Evolutionary conservation across 768 basidiomycete species (phyloP).

Genomic region (Chalciporus piperatus): DNA sequence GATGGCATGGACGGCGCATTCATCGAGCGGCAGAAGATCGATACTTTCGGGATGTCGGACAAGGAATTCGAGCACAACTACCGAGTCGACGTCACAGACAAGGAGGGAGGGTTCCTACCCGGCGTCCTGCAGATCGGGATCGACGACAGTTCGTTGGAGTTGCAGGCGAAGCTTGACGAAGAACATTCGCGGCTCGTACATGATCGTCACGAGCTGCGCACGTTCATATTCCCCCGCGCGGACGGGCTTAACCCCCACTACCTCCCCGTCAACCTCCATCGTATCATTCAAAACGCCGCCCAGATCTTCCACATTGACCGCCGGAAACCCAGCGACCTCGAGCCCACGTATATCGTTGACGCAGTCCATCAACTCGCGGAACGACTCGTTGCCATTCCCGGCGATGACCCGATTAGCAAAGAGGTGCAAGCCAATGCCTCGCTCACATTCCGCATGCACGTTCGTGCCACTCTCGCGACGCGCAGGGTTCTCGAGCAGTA

Average conservation of each 20-base stretch:
- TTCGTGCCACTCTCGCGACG: slow-evolving; percentile 84
- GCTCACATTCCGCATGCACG: slow-evolving; percentile 88
- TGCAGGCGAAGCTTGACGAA: slow-evolving; percentile 83
- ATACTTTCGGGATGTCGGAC: slow-evolving; percentile 81
- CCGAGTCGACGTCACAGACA: slow-evolving; percentile 92
- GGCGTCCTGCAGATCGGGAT: slow-evolving; percentile 85
- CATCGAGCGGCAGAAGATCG: slow-evolving; percentile 93
- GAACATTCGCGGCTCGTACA: slow-evolving; percentile 62
- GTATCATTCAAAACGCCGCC: slow-evolving; percentile 91
- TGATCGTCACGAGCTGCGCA: slow-evolving; percentile 78
- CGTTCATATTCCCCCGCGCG: slow-evolving; percentile 77
- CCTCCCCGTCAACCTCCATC: slow-evolving; percentile 92
- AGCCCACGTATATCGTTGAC: slow-evolving; percentile 83
- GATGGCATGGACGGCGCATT: slow-evolving; percentile 99
- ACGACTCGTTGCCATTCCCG: slow-evolving; percentile 84
- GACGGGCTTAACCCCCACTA: slow-evolving; percentile 74
- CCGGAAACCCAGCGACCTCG: slow-evolving; percentile 89
- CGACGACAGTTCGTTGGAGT: slow-evolving; percentile 76
- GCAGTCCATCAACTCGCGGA: slow-evolving; percentile 70
- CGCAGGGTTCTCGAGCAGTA: slow-evolving; percentile 85
- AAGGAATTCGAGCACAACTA: slow-evolving; percentile 87
- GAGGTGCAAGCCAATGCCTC: slow-evolving; percentile 90
- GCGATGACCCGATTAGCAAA: slow-evolving; percentile 67
- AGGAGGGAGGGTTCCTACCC: slow-evolving; percentile 71
- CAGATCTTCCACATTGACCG: slow-evolving; percentile 98